Evolutionary conservation across 371 early-diverging fungal species (phyloP).

Genomic region (Apophysomyces ossiformis): DNA sequence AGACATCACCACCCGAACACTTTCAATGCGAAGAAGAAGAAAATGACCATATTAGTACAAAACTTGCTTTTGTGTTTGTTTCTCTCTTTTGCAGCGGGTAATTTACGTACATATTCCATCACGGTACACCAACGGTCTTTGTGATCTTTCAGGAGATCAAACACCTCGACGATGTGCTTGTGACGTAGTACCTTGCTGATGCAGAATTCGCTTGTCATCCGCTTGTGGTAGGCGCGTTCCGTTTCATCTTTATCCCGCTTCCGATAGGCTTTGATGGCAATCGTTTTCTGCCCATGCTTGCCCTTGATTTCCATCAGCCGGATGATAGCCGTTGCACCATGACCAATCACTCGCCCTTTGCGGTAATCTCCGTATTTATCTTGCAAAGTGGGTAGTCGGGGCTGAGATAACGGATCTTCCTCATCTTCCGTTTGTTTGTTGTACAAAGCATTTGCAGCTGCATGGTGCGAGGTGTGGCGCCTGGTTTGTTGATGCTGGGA

Average conservation of each 20-base stretch:
- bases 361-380: constrained; percentile 31
- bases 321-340: constrained; percentile 38
- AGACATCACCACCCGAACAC: constrained; percentile 68
- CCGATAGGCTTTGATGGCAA: constrained; percentile 59
- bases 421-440: constrained; percentile 8
- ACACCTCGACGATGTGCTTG: constrained; percentile 69
- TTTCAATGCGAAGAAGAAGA: background rate
- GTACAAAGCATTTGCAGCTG: background rate
- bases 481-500: constrained; percentile 29
- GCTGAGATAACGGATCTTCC: background rate
- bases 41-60: constrained; percentile 10
- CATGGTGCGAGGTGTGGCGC: constrained; percentile 3
- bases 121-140: constrained; percentile 57
- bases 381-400: constrained; percentile 14
- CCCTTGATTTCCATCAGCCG: constrained; percentile 19
- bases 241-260: constrained; percentile 52
- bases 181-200: constrained; percentile 66
- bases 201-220: constrained; percentile 73
- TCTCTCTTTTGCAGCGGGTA: background rate
- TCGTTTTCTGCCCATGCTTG: constrained; percentile 11
- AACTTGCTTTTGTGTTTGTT: constrained; percentile 12
- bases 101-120: constrained; percentile 61
- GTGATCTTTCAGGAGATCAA: constrained; percentile 66
- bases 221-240: constrained; percentile 62
- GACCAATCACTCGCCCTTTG: constrained; percentile 29